phyloP scores from a whole-genome alignment of 23 red algal genomes.

The Pyropia yezoensis region DNA sequence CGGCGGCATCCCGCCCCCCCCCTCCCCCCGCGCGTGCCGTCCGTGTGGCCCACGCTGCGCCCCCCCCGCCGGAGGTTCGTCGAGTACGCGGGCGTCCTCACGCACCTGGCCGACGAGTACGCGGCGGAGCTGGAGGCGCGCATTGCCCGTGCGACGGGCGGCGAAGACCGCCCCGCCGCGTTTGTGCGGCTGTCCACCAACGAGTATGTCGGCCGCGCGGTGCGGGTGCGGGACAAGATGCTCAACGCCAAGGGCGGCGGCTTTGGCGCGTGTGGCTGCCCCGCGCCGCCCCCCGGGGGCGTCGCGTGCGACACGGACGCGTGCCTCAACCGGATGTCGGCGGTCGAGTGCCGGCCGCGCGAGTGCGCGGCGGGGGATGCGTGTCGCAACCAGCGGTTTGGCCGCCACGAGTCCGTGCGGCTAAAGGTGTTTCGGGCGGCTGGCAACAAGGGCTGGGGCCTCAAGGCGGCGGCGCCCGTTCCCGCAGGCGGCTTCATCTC shows the following conservation, averaged over 20 bases:
- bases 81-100: not conserved
- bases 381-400: slow-evolving; percentile 84
- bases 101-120: not conserved
- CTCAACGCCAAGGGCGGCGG: not conserved
- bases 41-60: too few species aligned
- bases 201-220: slow-evolving; percentile 18
- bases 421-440: slow-evolving; percentile 22
- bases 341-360: slow-evolving; percentile 65
- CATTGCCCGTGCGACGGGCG: slow-evolving; percentile 2
- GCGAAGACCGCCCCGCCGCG: slow-evolving; percentile 21
- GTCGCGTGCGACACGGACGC: slow-evolving; percentile 50
- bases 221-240: not conserved
- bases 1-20: too few species aligned
- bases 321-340: slow-evolving; percentile 67
- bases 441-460: slow-evolving; percentile 50
- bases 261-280: slow-evolving; percentile 1
- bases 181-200: slow-evolving; percentile 30
- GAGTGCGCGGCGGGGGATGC: slow-evolving; percentile 49
- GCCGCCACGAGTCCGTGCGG: slow-evolving; percentile 49
- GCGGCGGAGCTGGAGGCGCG: slow-evolving; percentile 3
- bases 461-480: slow-evolving; percentile 45
- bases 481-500: slow-evolving; percentile 60
- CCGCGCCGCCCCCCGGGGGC: not conserved
- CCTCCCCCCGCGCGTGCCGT: too few species aligned
- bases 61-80: too few species aligned